Evolutionary conservation across 495 filamentous ascomycete species (phyloP).

Genomic region (Parathielavia hyrcaniae): DNA sequence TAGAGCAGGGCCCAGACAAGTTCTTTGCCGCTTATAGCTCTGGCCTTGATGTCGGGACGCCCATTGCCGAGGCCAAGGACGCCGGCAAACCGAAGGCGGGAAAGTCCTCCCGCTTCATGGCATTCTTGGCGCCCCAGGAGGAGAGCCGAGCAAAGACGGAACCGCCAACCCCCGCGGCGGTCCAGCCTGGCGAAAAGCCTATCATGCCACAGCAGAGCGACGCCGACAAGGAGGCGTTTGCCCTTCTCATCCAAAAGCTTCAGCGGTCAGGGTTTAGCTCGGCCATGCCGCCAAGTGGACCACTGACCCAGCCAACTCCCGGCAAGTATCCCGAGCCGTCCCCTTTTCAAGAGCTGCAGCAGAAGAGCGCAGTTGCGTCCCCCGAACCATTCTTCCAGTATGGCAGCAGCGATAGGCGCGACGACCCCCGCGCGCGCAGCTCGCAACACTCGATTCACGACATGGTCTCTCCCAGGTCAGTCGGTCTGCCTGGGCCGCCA

Average conservation of each 20-base stretch:
- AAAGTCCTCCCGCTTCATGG: slow-evolving; percentile 76
- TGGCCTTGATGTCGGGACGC: slow-evolving; percentile 35
- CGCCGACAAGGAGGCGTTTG: slow-evolving; percentile 85
- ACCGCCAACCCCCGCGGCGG: slow-evolving; percentile 36
- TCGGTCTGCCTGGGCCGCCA: slow-evolving; percentile 34
- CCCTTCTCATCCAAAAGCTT: slow-evolving; percentile 80
- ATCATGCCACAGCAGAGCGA: slow-evolving; percentile 41
- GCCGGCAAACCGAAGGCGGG: slow-evolving; percentile 37
- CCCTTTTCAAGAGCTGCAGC: slow-evolving; percentile 25
- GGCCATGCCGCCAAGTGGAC: slow-evolving; percentile 19
- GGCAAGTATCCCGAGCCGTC: slow-evolving; percentile 30
- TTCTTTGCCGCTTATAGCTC: slow-evolving; percentile 67
- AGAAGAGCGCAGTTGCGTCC: slow-evolving; percentile 34
- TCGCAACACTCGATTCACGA: slow-evolving; percentile 36
- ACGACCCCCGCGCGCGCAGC: slow-evolving; percentile 32
- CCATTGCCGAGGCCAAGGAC: slow-evolving; percentile 38
- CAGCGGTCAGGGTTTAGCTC: slow-evolving; percentile 33
- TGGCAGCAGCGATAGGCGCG: slow-evolving; percentile 37
- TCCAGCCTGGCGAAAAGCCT: slow-evolving; percentile 9
- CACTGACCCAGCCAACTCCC: slow-evolving; percentile 17
- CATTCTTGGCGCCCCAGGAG: slow-evolving; percentile 65
- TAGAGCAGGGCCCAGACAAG: slow-evolving; percentile 65
- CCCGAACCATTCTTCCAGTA: slow-evolving; percentile 42
- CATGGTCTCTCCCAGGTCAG: slow-evolving; percentile 39
- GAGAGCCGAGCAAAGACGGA: slow-evolving; percentile 55